These are phyloP conservation scores for Elongisporangium senticosum DNA, from an alignment of 352 stramenopile species.

Conservation along the genomic window DNA sequence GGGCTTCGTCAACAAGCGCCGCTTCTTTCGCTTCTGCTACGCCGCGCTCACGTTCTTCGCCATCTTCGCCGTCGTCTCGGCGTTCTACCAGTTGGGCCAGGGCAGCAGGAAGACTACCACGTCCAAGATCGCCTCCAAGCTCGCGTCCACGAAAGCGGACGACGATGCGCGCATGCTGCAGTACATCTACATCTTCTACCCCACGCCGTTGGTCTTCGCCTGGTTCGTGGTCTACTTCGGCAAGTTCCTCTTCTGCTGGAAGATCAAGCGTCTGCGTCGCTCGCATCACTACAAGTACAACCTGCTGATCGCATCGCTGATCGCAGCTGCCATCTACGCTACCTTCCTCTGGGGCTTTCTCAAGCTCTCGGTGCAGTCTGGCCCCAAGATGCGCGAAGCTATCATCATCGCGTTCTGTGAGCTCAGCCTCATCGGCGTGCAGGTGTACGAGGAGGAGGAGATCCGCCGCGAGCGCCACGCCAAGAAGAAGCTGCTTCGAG, in stretches of 20 bases:
- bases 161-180: slow-evolving; percentile 67
- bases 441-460: slow-evolving; percentile 66
- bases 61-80: slow-evolving; percentile 69
- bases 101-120: slow-evolving; percentile 37
- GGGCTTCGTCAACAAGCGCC: slow-evolving; percentile 69
- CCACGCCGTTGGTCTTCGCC: slow-evolving; percentile 52
- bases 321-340: slow-evolving; percentile 45
- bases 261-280: slow-evolving; percentile 72
- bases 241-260: slow-evolving; percentile 74
- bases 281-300: slow-evolving; percentile 83
- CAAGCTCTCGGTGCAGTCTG: slow-evolving; percentile 52
- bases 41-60: slow-evolving; percentile 67
- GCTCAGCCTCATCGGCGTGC: slow-evolving; percentile 58
- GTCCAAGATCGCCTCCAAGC: slow-evolving; percentile 35
- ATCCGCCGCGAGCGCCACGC: slow-evolving; percentile 49
- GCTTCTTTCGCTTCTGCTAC: slow-evolving; percentile 68
- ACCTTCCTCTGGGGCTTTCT: slow-evolving; percentile 45
- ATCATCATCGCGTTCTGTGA: slow-evolving; percentile 61
- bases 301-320: slow-evolving; percentile 56
- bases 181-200: slow-evolving; percentile 74
- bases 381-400: slow-evolving; percentile 52
- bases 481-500: slow-evolving; percentile 45
- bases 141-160: slow-evolving; percentile 52
- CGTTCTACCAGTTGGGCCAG: slow-evolving; percentile 62
- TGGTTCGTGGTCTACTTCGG: slow-evolving; percentile 80